A percentile compares a stretch with the other conserved stretches of the same genome.
Evolutionary conservation across 805 yeast species (phyloP).

Genomic region (Cyberlindnera mississippiensis): DNA sequence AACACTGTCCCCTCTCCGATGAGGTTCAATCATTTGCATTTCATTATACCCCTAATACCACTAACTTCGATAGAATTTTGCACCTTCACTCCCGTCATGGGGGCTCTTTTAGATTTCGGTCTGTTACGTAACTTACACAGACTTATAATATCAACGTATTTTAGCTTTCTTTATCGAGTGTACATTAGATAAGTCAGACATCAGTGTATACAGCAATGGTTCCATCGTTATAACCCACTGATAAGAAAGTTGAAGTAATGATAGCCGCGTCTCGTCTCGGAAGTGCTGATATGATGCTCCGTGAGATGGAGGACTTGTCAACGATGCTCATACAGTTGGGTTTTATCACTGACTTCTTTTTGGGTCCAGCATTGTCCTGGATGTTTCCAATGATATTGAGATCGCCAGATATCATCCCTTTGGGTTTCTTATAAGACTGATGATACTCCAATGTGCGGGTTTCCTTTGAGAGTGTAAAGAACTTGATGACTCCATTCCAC

Average conservation of each 20-base stretch:
- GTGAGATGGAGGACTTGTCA: not conserved
- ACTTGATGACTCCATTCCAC: constrained; percentile 49
- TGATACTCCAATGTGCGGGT: constrained; percentile 20
- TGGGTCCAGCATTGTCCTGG: constrained; percentile 22
- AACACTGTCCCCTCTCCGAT: too few species aligned
- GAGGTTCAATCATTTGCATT: too few species aligned
- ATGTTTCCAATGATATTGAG: constrained; percentile 29
- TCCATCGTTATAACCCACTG: constrained; percentile 56
- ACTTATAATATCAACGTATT: not conserved
- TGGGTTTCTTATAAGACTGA: constrained; percentile 23
- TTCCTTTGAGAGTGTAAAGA: constrained; percentile 24
- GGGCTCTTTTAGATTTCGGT: too few species aligned
- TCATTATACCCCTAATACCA: too few species aligned
- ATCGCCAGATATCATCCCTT: constrained; percentile 25
- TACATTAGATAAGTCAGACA: not conserved
- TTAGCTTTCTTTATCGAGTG: not conserved
- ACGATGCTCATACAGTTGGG: constrained; percentile 28
- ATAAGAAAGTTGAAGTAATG: constrained; percentile 29
- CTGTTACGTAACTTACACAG: not conserved
- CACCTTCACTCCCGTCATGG: too few species aligned
- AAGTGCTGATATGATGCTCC: not conserved
- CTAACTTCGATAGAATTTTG: too few species aligned
- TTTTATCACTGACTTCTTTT: constrained; percentile 24
- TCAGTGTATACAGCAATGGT: constrained; percentile 39
- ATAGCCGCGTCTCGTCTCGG: constrained; percentile 25